Conservation (phyloP, 129 eudicot species). For the Sambucus nigra region DNA sequence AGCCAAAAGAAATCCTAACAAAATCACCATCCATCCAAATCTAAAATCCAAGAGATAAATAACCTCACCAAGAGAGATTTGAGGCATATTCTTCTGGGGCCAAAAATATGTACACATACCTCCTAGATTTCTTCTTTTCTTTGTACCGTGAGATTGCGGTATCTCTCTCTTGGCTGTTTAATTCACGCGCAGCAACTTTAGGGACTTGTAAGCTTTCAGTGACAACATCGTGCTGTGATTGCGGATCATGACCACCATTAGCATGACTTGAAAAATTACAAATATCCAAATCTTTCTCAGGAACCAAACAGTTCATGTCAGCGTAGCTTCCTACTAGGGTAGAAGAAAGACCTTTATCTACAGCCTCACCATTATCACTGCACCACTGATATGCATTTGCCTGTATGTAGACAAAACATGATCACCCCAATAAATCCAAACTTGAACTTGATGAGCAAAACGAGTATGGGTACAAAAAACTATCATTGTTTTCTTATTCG, state of each 20-base stretch:
- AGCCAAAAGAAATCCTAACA: neutral
- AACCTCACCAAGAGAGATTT: no score
- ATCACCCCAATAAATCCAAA: neutral
- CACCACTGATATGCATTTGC: constrained; percentile 34
- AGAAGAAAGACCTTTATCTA: constrained; percentile 25
- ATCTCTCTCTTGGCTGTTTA: constrained; percentile 65
- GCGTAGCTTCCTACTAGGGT: constrained; percentile 25
- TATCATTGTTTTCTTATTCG: no score
- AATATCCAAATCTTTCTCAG: constrained; percentile 37
- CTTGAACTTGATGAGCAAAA: neutral
- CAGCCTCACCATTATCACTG: constrained; percentile 30
- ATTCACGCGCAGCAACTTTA: constrained; percentile 35
- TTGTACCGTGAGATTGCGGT: constrained; percentile 85
- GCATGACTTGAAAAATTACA: constrained; percentile 17
- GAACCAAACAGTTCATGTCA: constrained; percentile 43
- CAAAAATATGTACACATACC: constrained; percentile 24
- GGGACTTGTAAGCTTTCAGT: constrained; percentile 30
- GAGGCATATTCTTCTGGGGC: no score
- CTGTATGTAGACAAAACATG: constrained; percentile 23
- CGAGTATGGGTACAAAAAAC: no score
- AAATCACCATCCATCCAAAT: no score
- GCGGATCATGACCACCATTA: constrained; percentile 27
- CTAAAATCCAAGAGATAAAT: neutral
- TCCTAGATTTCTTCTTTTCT: constrained; percentile 84
- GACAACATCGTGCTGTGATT: constrained; percentile 17